Conservation (phyloP, 2,329 filamentous ascomycete genomes). For the Colletotrichum cordylinicola region DNA sequence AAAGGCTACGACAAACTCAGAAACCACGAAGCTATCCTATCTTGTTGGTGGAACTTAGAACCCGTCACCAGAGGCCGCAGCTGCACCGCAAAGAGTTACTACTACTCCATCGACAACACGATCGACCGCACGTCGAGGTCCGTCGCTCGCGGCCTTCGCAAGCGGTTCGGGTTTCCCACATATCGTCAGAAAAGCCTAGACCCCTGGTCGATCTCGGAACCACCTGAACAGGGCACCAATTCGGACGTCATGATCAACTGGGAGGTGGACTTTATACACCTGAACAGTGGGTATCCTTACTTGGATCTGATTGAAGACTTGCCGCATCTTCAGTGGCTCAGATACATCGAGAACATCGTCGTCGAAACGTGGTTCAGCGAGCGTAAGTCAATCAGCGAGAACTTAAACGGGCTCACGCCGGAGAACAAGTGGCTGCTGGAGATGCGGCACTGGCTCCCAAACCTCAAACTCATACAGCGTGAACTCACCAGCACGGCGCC, state of each 20-base stretch:
- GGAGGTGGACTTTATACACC: not conserved
- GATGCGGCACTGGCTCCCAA: not conserved
- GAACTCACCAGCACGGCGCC: not conserved
- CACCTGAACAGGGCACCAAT: not conserved
- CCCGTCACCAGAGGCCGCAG: not conserved
- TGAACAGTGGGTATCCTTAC: not conserved
- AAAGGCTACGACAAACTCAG: not conserved
- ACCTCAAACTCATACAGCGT: not conserved
- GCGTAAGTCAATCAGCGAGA: not conserved
- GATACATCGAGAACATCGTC: not conserved
- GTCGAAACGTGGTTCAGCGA: not conserved
- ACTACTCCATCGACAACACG: not conserved
- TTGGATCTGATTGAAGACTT: not conserved
- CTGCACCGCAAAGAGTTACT: not conserved
- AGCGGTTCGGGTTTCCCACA: not conserved
- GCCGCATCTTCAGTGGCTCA: not conserved
- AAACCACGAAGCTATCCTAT: not conserved
- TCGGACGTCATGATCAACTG: not conserved
- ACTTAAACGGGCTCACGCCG: not conserved
- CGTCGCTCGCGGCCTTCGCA: not conserved
- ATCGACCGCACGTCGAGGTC: not conserved
- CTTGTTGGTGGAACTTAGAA: not conserved
- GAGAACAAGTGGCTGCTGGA: not conserved
- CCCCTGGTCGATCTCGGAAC: not conserved
- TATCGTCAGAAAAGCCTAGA: not conserved